phyloP scores from a whole-genome alignment of 495 filamentous ascomycete species.

The Neurospora sp. region DNA sequence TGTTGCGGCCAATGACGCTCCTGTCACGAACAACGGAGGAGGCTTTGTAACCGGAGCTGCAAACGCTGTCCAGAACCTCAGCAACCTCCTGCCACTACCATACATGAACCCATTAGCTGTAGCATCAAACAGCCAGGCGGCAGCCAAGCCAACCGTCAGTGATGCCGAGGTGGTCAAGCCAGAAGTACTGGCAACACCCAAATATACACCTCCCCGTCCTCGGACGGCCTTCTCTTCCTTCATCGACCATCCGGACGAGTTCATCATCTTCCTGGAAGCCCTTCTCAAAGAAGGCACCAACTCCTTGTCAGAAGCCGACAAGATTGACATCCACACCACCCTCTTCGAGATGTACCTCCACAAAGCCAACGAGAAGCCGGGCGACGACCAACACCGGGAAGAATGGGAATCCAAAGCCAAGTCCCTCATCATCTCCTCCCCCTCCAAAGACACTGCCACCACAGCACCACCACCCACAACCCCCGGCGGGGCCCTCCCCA shows the following conservation, averaged over 20 bases:
- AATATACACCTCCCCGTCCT: conserved; percentile 66
- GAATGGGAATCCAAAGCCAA: conserved; percentile 90
- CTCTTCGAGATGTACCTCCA: conserved; percentile 97
- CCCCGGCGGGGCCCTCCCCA: background rate
- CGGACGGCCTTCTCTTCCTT: conserved; percentile 93
- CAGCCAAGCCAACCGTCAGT: conserved; percentile 27
- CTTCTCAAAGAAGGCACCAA: conserved; percentile 54
- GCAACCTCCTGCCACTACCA: conserved; percentile 71
- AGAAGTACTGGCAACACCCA: conserved; percentile 21
- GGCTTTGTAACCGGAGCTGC: conserved; percentile 49
- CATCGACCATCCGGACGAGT: conserved; percentile 84
- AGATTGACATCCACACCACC: conserved; percentile 83
- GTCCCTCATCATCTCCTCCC: conserved; percentile 60
- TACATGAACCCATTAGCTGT: conserved; percentile 60
- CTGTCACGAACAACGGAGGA: conserved; percentile 18
- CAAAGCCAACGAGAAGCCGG: conserved; percentile 65
- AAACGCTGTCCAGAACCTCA: conserved; percentile 71
- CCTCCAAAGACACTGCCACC: background rate
- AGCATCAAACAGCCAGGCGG: conserved; percentile 30
- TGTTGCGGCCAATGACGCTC: conserved; percentile 32
- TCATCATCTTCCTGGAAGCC: conserved; percentile 84
- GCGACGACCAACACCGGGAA: conserved; percentile 48
- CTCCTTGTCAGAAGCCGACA: conserved; percentile 52
- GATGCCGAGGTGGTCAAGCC: conserved; percentile 19
- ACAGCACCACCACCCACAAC: background rate